phyloP scores from a whole-genome alignment of 345 rosid species.

The Eutrema heterophyllum region DNA sequence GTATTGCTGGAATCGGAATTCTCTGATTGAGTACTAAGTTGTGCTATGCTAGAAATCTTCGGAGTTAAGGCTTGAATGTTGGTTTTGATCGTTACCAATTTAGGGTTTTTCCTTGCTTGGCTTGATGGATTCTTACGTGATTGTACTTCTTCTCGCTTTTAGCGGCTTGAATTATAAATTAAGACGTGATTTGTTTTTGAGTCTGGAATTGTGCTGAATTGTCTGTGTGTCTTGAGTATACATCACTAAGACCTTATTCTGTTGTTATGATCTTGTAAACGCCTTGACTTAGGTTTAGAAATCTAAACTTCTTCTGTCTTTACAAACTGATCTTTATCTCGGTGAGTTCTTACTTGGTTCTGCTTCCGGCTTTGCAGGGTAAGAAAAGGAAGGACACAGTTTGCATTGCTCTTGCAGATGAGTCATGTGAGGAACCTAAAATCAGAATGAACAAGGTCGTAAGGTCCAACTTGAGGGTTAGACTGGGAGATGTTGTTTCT shows the following conservation, averaged over 20 bases:
- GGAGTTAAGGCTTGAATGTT: background rate
- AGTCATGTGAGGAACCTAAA: conserved; percentile 76
- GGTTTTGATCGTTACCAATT: background rate
- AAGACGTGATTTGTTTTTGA: background rate
- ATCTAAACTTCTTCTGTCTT: background rate
- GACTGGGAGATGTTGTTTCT: conserved; percentile 86
- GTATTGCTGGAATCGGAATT: background rate
- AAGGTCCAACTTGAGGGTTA: conserved; percentile 83
- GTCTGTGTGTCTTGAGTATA: background rate
- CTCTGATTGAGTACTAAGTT: background rate
- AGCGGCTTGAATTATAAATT: background rate
- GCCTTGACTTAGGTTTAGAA: background rate
- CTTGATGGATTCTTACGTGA: background rate
- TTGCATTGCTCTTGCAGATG: conserved; percentile 85
- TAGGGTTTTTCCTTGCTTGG: background rate
- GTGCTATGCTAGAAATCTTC: background rate
- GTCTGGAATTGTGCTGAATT: background rate
- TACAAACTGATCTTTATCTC: background rate
- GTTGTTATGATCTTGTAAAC: background rate
- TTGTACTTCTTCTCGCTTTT: background rate
- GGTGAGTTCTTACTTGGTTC: background rate
- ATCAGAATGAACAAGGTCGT: conserved; percentile 90
- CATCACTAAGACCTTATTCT: background rate
- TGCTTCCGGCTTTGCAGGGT: conserved; percentile 41
- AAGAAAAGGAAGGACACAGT: conserved; percentile 82